Evolutionary conservation across 176 grass and related monocot genomes (phyloP), one percentile per base, ranked within the genome.

Genomic region (Oropetium thomaeum): DNA sequence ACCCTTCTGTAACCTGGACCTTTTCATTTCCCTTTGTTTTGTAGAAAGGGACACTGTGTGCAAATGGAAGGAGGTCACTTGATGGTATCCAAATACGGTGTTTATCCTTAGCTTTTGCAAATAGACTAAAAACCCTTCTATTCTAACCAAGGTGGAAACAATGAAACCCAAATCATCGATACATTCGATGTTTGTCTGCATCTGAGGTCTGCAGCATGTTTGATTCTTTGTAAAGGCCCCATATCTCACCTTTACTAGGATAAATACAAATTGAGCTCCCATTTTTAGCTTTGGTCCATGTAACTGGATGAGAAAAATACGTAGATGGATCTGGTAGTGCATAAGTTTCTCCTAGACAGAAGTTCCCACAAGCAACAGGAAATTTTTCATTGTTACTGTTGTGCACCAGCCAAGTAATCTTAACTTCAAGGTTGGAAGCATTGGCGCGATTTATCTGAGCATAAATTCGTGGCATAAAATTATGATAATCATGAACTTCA

Each of bases 381-480:
- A 93, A 81, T 61, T 90, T 80, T 79, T 77, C 78, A 80, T n/a
- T 54, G 85, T n/a, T n/a, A n/a, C n/a, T 70, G 47, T 75, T 43
- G 32, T 80, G 81, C 34, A 89, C 90, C 61, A 97, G 65, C 90
- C 90, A 97, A 82, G 85, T 93, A 51, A 93, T 83, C 33, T 54
- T 77, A 66, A 90, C 65, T 74, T 80, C 89, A 35, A 89, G 86
- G 25, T 76, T 75, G 54, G 80, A 72, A 10, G 53, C 44, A 90
- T 76, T 60, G 33, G 83, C 49, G 30, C 75, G 43, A 55, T 89
- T 74, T 75, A 97, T 97, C 62, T 65, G 74, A 65, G 85, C 93
- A 87, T 93, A 97, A 73, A 91, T 86, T 65, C 93, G 84, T 71
- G 93, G 93, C 93, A 97, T 97, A 26, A 65, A 88, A 69, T 97